Evolutionary conservation across 2,329 filamentous ascomycete genomes (phyloP).

Genomic region (Zasmidium citrigriseum): DNA sequence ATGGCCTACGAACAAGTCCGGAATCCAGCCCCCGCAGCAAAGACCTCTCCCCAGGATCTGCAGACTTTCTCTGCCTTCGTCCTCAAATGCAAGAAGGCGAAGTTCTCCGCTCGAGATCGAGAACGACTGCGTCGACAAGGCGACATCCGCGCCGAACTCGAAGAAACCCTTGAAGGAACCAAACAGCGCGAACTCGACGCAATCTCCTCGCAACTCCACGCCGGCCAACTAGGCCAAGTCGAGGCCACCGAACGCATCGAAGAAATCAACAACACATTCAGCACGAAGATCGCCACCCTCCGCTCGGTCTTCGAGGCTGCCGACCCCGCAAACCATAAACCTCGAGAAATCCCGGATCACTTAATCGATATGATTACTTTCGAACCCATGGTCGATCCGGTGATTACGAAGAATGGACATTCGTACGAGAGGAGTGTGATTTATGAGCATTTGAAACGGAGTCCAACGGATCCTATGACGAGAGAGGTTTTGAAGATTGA

Average conservation of each 20-base stretch:
- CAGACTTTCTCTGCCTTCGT: slow-evolving; percentile 67
- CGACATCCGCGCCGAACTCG: slow-evolving; percentile 62
- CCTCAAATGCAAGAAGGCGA: slow-evolving; percentile 77
- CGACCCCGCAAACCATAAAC: slow-evolving; percentile 45
- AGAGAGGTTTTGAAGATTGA: slow-evolving; percentile 67
- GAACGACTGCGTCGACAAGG: slow-evolving; percentile 57
- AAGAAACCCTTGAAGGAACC: slow-evolving; percentile 53
- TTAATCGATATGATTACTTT: slow-evolving; percentile 63
- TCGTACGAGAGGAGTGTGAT: slow-evolving; percentile 88
- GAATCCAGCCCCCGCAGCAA: slow-evolving; percentile 61
- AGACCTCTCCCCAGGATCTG: slow-evolving; percentile 34
- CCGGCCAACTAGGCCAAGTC: slow-evolving; percentile 42
- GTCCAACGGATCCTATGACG: slow-evolving; percentile 78
- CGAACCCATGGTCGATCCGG: slow-evolving; percentile 44
- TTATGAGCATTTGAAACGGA: slow-evolving; percentile 77
- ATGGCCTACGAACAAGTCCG: slow-evolving; percentile 64
- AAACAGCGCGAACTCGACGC: slow-evolving; percentile 45
- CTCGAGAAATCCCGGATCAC: slow-evolving; percentile 71
- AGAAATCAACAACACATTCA: slow-evolving; percentile 44
- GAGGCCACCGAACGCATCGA: slow-evolving; percentile 50
- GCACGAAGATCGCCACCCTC: slow-evolving; percentile 46
- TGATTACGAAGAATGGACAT: slow-evolving; percentile 76
- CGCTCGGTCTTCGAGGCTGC: slow-evolving; percentile 49
- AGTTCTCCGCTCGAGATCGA: slow-evolving; percentile 77
- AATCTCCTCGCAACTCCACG: slow-evolving; percentile 31